Evolutionary conservation across 2,329 filamentous ascomycete species (phyloP).

Genomic region (Nemania sp.): DNA sequence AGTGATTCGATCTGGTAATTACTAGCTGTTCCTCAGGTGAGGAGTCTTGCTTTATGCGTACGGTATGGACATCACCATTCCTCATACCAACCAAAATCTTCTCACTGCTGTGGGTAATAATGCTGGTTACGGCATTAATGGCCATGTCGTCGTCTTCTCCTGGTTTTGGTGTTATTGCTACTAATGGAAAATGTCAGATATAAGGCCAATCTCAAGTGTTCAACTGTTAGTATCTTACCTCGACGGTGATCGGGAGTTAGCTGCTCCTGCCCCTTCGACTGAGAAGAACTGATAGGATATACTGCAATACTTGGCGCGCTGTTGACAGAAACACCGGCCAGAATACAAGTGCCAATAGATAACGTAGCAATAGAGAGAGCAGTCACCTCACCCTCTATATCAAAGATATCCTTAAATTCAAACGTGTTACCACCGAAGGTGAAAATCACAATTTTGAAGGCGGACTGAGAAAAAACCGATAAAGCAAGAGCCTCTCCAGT

Average conservation of each 20-base stretch:
- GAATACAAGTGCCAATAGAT: conserved; percentile 21
- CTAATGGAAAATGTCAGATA: conserved; percentile 2
- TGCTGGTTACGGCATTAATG: conserved; percentile 52
- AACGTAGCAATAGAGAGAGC: conserved; percentile 43
- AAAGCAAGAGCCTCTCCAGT: conserved; percentile 46
- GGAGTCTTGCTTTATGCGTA: conserved; percentile 31
- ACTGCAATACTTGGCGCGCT: conserved; percentile 28
- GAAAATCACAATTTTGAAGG: conserved; percentile 47
- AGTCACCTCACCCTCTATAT: conserved; percentile 52
- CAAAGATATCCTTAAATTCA: conserved; percentile 37
- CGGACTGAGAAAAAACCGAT: conserved; percentile 44
- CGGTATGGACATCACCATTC: conserved; percentile 54
- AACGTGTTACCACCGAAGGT: conserved; percentile 42
- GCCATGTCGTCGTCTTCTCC: conserved; percentile 2
- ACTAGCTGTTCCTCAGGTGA: conserved; percentile 24
- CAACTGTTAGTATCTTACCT: conserved; percentile 20
- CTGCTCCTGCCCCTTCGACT: neutral
- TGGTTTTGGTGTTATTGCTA: neutral
- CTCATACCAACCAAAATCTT: conserved; percentile 52
- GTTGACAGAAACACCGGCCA: conserved; percentile 32
- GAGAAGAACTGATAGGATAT: conserved; percentile 21
- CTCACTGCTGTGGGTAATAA: conserved; percentile 42
- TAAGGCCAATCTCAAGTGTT: neutral
- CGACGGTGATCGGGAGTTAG: too few relatives aligned
- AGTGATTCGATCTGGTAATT: conserved; percentile 26